Conservation (phyloP, 129 eudicot species). For the Flaveria trinervia region DNA sequence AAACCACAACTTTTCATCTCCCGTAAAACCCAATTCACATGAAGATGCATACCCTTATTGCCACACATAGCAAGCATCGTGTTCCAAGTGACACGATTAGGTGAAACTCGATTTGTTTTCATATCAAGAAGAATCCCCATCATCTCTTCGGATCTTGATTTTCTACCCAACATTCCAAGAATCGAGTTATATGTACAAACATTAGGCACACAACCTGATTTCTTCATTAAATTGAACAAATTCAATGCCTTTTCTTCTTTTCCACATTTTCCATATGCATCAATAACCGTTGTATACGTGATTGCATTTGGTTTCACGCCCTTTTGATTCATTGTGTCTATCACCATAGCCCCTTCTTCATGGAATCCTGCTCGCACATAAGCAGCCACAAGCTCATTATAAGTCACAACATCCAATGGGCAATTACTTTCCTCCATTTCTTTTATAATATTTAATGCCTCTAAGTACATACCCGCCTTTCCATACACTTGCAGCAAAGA, state of each 20-base stretch:
- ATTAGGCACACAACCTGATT: constrained; percentile 87
- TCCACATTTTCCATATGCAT: constrained; percentile 92
- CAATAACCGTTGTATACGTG: constrained; percentile 84
- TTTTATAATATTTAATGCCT: constrained; percentile 74
- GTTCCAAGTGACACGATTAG: constrained; percentile 93
- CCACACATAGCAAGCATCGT: constrained; percentile 91
- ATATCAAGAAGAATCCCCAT: constrained; percentile 74
- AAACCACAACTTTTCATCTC: constrained; percentile 96
- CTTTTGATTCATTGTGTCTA: constrained; percentile 67
- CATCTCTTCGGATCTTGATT: constrained; percentile 74
- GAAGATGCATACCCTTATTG: constrained; percentile 65
- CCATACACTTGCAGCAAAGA: constrained; percentile 89
- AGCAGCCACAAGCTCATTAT: constrained; percentile 92
- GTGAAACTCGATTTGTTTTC: constrained; percentile 70
- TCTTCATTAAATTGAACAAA: constrained; percentile 71
- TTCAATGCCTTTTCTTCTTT: constrained; percentile 73
- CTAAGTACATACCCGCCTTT: constrained; percentile 73
- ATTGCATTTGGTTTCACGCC: constrained; percentile 84
- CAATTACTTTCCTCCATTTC: constrained; percentile 89
- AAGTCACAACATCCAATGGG: constrained; percentile 77
- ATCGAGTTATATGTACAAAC: constrained; percentile 82
- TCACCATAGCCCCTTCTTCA: constrained; percentile 83
- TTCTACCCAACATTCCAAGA: constrained; percentile 85
- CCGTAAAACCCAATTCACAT: constrained; percentile 70
- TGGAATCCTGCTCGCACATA: constrained; percentile 88